Percentiles rank a stretch among this genome's conserved stretches.
These are phyloP conservation scores for Ophiocordyceps polyrhachis-furcata DNA, from an alignment of 2,329 filamentous ascomycete genomes.

Conservation along the genomic window DNA sequence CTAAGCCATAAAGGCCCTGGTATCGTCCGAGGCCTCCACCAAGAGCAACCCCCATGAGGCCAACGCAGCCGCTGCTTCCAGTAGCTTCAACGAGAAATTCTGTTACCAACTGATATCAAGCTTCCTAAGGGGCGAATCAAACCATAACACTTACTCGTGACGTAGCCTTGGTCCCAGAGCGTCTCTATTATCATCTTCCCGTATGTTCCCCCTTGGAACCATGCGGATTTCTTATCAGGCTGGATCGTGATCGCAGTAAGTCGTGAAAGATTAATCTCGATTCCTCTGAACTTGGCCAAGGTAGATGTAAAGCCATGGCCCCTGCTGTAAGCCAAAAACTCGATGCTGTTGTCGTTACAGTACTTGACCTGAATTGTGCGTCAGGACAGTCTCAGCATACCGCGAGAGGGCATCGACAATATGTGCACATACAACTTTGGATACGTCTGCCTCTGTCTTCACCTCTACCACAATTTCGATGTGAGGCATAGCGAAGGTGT, in stretches of 20 bases:
- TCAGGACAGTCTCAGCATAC: not conserved
- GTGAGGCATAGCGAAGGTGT: not conserved
- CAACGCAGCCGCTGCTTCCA: conserved; percentile 4
- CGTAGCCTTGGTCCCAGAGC: conserved; percentile 4
- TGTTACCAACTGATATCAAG: not conserved
- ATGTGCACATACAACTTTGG: not conserved
- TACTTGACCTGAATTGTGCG: conserved; percentile 5
- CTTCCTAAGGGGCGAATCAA: not conserved
- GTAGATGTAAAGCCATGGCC: conserved; percentile 6
- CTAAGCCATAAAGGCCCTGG: conserved; percentile 12
- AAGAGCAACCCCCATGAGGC: conserved; percentile 11
- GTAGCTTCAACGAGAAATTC: not conserved
- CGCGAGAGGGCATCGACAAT: not conserved
- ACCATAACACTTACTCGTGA: not conserved
- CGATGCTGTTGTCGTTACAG: conserved; percentile 7
- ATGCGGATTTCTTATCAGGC: not conserved
- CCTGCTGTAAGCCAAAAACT: conserved; percentile 6
- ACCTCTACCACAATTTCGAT: not conserved
- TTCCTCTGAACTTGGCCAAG: conserved; percentile 6
- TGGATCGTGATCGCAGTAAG: conserved; percentile 4
- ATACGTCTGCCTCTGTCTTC: not conserved
- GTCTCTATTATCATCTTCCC: conserved; percentile 1
- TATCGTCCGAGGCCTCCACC: conserved; percentile 14
- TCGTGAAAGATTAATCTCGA: conserved; percentile 7
- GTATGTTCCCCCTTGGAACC: conserved; percentile 1